Evolutionary conservation across 257 asterid genomes (phyloP), one percentile per base, ranked within the genome.

Genomic region (Vinca minor): DNA sequence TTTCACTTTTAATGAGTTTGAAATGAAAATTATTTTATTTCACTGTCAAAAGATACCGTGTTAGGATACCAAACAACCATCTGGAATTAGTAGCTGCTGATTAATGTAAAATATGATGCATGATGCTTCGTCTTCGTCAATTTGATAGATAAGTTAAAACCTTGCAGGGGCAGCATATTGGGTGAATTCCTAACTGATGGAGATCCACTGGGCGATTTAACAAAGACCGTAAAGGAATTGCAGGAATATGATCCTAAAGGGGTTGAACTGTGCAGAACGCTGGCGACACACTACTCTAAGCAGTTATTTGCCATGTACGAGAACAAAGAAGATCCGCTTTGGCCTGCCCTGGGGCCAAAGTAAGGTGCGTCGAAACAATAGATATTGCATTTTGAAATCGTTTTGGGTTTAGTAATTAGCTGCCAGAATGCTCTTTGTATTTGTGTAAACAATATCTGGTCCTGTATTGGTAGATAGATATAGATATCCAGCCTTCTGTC

Each of bases 181-280:
- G 87, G 80, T 8, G 82, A 84, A 69, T 84, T 87, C 76, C 86
- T 87, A 21, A 84, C 83, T 4, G 81, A 66, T 47, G 79, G 83
- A 63, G 77, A 84, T 58, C 81, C 80, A 13, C 49, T 76, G 14
- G 75, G 80, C 18, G 87, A 81, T 49, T 28, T 79, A 68, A 70
- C 1, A 36, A 87, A 81, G 71, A 49, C 85, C 0, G 83, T 75
- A 66, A 68, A 84, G 52, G 89, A 87, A 68, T 77, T 87, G 71
- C 52, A 62, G 59, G 76, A 62, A 39, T 66, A 73, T 68, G 36
- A 82, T 36, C 61, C 77, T 2, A 58, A 48, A 62, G 85, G 89
- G 48, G 68, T 67, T 34, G 78, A 84, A 54, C 15, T 56, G 64
- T 87, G 91, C 74, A 39, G 66, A 44, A 49, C 68, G 25, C 59